Evolutionary conservation across 2,329 filamentous ascomycete genomes (phyloP).

Genomic region (Talaromyces pinophilus): DNA sequence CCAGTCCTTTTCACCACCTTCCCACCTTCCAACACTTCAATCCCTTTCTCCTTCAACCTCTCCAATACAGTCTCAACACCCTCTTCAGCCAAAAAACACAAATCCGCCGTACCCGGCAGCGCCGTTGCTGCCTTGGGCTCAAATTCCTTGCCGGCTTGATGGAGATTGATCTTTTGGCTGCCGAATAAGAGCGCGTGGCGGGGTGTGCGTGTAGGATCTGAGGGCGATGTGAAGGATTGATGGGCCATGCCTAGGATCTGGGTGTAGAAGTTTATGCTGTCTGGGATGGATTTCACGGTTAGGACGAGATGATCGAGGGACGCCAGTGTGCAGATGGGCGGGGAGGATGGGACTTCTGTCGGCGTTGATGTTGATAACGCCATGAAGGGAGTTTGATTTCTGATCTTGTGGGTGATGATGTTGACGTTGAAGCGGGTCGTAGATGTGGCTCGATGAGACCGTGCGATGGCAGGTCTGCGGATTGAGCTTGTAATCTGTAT

Average conservation of each 20-base stretch:
- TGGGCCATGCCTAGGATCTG: constrained; percentile 59
- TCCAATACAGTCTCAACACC: constrained; percentile 48
- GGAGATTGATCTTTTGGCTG: constrained; percentile 63
- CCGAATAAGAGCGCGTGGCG: constrained; percentile 61
- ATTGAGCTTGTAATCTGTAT: not conserved
- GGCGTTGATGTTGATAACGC: not conserved
- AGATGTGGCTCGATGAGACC: not conserved
- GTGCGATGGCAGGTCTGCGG: not conserved
- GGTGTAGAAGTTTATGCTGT: constrained; percentile 58
- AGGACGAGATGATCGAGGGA: constrained; percentile 64
- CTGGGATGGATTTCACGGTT: constrained; percentile 55
- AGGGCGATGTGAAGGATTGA: constrained; percentile 52
- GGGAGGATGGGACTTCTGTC: constrained; percentile 12
- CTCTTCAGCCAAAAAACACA: constrained; percentile 61
- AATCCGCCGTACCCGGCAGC: constrained; percentile 58
- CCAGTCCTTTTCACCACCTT: constrained; percentile 58
- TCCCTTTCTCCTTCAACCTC: constrained; percentile 45
- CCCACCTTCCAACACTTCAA: constrained; percentile 50
- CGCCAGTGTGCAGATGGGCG: constrained; percentile 23
- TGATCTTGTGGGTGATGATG: not conserved
- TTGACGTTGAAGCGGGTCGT: not conserved
- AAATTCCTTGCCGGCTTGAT: constrained; percentile 60
- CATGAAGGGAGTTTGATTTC: not conserved
- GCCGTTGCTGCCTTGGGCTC: constrained; percentile 60
- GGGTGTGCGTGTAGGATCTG: constrained; percentile 35